A percentile compares a stretch with the other conserved stretches of the same genome.
These are phyloP conservation scores for Lodderomyces beijingensis DNA, from an alignment of 1,139 yeast genomes.

Conservation along the genomic window DNA sequence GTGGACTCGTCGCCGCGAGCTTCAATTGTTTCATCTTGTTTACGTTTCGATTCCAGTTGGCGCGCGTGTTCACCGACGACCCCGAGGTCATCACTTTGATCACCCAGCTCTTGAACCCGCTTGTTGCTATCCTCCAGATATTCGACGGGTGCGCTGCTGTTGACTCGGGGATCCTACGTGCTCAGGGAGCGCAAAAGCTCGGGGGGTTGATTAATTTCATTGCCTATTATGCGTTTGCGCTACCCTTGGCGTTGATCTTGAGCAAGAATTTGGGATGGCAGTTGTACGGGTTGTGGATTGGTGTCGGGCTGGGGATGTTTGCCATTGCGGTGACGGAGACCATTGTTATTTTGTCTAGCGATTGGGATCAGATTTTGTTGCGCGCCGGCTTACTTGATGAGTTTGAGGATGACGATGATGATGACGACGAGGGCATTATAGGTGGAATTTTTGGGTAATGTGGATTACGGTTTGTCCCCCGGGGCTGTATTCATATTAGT, in stretches of 20 bases:
- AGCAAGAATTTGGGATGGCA: conserved; percentile 53
- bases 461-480: no score
- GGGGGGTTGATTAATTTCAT: conserved; percentile 79
- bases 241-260: conserved; percentile 64
- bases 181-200: conserved; percentile 79
- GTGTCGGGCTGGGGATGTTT: conserved; percentile 73
- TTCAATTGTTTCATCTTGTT: conserved; percentile 52
- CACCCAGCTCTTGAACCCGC: conserved; percentile 52
- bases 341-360: conserved; percentile 30
- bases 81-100: conserved; percentile 52
- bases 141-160: conserved; percentile 82
- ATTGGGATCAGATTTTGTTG: conserved; percentile 39
- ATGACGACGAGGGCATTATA: conserved; percentile 1
- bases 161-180: conserved; percentile 79
- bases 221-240: conserved; percentile 60
- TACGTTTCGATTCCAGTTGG: conserved; percentile 52
- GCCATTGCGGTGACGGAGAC: conserved; percentile 63
- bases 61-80: conserved; percentile 67
- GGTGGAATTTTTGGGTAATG: no score
- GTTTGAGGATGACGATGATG: conserved; percentile 16
- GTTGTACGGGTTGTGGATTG: conserved; percentile 82
- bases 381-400: conserved; percentile 26
- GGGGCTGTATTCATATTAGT: no score
- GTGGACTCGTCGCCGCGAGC: conserved; percentile 56
- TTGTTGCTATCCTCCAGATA: conserved; percentile 68